Conservation (phyloP, 345 rosid genomes). For the Rhizophora mangle region DNA sequence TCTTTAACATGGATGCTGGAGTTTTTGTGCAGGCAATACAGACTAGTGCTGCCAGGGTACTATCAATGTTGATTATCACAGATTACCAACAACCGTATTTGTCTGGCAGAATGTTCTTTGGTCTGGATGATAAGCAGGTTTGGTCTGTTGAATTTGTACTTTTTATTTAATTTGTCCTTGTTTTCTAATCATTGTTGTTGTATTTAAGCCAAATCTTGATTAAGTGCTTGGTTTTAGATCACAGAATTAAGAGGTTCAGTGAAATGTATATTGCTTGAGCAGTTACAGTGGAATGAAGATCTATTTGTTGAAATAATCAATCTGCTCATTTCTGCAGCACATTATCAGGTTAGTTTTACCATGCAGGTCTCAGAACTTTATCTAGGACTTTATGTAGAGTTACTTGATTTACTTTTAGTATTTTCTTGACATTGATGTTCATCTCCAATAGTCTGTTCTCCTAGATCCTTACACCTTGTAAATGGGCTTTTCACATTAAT, state of each 20-base stretch:
- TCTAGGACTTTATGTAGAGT: neutral
- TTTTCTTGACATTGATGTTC: no score
- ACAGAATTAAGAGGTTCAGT: neutral
- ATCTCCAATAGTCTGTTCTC: no score
- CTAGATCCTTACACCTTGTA: no score
- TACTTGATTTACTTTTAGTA: no score
- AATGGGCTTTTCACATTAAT: no score
- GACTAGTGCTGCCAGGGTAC: constrained; percentile 58
- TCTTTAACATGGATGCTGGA: neutral
- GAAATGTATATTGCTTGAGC: constrained; percentile 54
- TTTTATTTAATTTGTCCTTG: constrained; percentile 4
- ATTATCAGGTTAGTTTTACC: constrained; percentile 55
- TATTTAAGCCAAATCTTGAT: constrained; percentile 24
- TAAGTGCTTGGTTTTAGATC: constrained; percentile 6
- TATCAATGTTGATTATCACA: constrained; percentile 51
- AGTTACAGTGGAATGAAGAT: constrained; percentile 52
- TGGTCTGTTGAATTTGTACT: constrained; percentile 19
- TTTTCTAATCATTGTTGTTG: neutral
- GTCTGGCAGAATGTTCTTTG: constrained; percentile 53
- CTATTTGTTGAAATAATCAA: constrained; percentile 50
- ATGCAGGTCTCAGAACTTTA: neutral
- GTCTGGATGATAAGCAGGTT: constrained; percentile 77
- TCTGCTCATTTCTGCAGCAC: constrained; percentile 70
- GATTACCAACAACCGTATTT: constrained; percentile 52
- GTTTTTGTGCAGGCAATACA: constrained; percentile 62